These are phyloP conservation scores for Candida palmyrensis DNA, from an alignment of 805 yeast genomes.

Conservation along the genomic window DNA sequence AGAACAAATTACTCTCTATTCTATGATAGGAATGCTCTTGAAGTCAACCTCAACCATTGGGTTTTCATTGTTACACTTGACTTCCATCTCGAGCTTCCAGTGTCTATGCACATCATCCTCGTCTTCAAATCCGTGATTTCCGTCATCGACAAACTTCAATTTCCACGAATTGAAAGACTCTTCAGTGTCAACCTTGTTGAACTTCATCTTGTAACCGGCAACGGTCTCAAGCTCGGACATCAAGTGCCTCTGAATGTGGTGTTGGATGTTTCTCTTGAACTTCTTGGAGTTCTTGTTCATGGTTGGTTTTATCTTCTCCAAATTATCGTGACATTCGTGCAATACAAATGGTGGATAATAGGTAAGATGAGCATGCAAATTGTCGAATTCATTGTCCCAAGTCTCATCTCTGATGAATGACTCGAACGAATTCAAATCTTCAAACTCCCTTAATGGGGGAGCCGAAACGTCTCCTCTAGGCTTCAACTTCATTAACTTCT, in stretches of 20 bases:
- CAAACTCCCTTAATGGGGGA: constrained; percentile 49
- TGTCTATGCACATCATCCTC: constrained; percentile 46
- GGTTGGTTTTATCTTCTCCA: constrained; percentile 67
- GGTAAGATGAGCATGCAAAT: constrained; percentile 58
- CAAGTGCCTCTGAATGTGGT: constrained; percentile 68
- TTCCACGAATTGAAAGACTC: constrained; percentile 46
- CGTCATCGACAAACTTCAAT: constrained; percentile 59
- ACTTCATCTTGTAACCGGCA: constrained; percentile 53
- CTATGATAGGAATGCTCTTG: constrained; percentile 41
- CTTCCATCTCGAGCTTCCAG: constrained; percentile 61
- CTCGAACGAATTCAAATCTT: constrained; percentile 58
- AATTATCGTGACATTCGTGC: constrained; percentile 60
- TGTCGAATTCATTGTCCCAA: constrained; percentile 71
- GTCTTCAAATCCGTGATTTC: constrained; percentile 50
- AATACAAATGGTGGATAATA: constrained; percentile 74
- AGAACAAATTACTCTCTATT: too few species aligned
- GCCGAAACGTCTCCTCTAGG: constrained; percentile 35
- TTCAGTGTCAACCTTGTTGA: constrained; percentile 43
- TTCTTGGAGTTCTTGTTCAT: constrained; percentile 68
- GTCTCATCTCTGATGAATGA: constrained; percentile 63
- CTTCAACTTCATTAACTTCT: constrained; percentile 31
- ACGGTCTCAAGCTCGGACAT: constrained; percentile 59
- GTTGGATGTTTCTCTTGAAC: constrained; percentile 69
- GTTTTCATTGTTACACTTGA: constrained; percentile 60
- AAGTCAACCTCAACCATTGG: constrained; percentile 67